Conservation (phyloP, 1,139 yeast genomes). For the Taphrina deformans region DNA sequence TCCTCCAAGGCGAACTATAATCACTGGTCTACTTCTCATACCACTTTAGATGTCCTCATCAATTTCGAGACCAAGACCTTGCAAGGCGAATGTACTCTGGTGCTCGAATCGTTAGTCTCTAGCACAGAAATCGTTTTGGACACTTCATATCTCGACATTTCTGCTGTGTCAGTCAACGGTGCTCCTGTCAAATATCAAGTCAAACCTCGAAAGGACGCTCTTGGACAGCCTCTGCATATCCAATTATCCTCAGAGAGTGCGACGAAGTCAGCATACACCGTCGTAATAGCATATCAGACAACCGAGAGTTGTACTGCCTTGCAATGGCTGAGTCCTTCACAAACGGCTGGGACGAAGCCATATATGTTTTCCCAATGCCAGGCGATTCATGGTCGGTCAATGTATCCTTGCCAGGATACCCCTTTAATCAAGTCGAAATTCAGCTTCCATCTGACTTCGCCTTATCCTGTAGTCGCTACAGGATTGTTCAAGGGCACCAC, state of each 20-base stretch:
- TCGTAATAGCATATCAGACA: slow-evolving; percentile 61
- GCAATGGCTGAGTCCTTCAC: slow-evolving; percentile 76
- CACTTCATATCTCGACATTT: slow-evolving; percentile 62
- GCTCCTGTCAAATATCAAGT: slow-evolving; percentile 46
- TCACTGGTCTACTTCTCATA: slow-evolving; percentile 11
- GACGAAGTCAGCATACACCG: slow-evolving; percentile 41
- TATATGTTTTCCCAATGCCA: slow-evolving; percentile 88
- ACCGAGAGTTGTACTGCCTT: slow-evolving; percentile 77
- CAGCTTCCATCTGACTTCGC: slow-evolving; percentile 59
- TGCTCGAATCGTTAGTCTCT: slow-evolving; percentile 46
- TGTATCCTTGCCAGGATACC: slow-evolving; percentile 89
- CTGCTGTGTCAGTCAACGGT: slow-evolving; percentile 53
- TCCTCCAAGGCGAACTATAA: slow-evolving; percentile 22
- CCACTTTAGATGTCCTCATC: slow-evolving; percentile 42
- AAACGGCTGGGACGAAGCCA: slow-evolving; percentile 75
- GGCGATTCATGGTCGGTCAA: slow-evolving; percentile 84
- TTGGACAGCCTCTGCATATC: slow-evolving; percentile 65
- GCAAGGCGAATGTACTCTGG: slow-evolving; percentile 58
- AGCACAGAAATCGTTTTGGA: slow-evolving; percentile 57
- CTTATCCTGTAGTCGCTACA: slow-evolving; percentile 39
- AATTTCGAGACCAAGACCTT: slow-evolving; percentile 58
- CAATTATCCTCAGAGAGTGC: slow-evolving; percentile 25
- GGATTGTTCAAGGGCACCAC: slow-evolving; percentile 40
- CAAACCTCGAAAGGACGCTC: slow-evolving; percentile 57
- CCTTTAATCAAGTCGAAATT: slow-evolving; percentile 77